Evolutionary conservation across 2,329 filamentous ascomycete species (phyloP).

Genomic region (Chrysoporthe cubensis): DNA sequence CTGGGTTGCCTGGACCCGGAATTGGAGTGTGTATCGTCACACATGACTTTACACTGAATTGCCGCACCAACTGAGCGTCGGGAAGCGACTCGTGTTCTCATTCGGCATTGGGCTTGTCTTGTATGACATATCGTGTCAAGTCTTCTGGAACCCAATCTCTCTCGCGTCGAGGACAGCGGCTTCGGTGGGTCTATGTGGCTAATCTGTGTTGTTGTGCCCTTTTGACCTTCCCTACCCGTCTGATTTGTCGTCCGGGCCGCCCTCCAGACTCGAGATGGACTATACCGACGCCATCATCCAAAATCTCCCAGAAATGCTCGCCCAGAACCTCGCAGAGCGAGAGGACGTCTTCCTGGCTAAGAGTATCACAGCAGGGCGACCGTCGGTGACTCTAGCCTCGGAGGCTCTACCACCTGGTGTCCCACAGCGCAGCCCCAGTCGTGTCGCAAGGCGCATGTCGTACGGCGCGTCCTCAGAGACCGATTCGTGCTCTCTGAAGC

Average conservation of each 20-base stretch:
- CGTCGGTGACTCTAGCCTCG: constrained; percentile 42
- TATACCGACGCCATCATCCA: constrained; percentile 37
- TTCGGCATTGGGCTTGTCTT: constrained; percentile 19
- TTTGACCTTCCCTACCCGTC: not conserved
- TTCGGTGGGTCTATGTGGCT: constrained; percentile 9
- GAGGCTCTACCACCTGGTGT: constrained; percentile 20
- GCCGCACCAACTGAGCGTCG: constrained; percentile 21
- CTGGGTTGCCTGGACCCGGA: constrained; percentile 19
- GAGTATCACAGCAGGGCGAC: constrained; percentile 57
- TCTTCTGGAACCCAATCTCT: constrained; percentile 10
- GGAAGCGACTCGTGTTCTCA: constrained; percentile 21
- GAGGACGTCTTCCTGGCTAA: constrained; percentile 52
- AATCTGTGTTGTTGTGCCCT: constrained; percentile 9
- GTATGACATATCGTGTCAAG: constrained; percentile 17
- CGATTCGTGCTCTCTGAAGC: constrained; percentile 19
- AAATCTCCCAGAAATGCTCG: constrained; percentile 61
- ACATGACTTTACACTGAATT: constrained; percentile 17
- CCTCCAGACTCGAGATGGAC: constrained; percentile 15
- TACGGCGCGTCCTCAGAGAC: constrained; percentile 24
- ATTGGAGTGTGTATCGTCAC: constrained; percentile 13
- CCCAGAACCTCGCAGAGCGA: constrained; percentile 55
- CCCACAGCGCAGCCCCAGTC: constrained; percentile 22
- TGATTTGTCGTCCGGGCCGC: constrained; percentile 15
- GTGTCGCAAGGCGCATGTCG: constrained; percentile 23
- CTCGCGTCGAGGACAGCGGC: constrained; percentile 16